A percentile compares a stretch with the other conserved stretches of the same genome.
Evolutionary conservation across 2,329 filamentous ascomycete genomes (phyloP).

Genomic region (Xylaria sp.): DNA sequence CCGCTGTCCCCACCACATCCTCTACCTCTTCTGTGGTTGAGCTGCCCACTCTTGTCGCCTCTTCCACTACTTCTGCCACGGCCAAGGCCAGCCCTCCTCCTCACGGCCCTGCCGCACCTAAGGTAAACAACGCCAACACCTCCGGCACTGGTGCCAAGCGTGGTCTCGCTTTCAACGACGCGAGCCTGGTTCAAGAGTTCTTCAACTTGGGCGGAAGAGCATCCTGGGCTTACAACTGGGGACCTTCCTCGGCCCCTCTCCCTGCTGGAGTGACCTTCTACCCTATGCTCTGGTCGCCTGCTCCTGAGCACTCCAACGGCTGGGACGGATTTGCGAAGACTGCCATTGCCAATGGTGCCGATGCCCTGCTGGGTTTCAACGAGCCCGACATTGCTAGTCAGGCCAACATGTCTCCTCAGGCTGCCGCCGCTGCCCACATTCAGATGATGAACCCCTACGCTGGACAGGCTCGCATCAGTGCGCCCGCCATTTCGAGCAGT

Average conservation of each 20-base stretch:
- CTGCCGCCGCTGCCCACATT: slow-evolving; percentile 49
- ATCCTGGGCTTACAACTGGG: slow-evolving; percentile 35
- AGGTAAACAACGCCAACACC: neutral
- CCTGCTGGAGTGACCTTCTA: slow-evolving; percentile 50
- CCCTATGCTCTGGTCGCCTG: slow-evolving; percentile 61
- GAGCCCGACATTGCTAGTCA: slow-evolving; percentile 61
- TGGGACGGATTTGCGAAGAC: slow-evolving; percentile 49
- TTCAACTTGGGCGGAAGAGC: slow-evolving; percentile 23
- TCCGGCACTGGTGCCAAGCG: slow-evolving; percentile 24
- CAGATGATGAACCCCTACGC: slow-evolving; percentile 51
- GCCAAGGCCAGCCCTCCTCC: slow-evolving; percentile 1
- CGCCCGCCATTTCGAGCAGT: slow-evolving; percentile 60
- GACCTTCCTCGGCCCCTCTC: slow-evolving; percentile 30
- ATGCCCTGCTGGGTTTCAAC: slow-evolving; percentile 63
- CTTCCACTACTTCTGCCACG: slow-evolving; percentile 2
- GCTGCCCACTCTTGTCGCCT: neutral
- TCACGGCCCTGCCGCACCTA: slow-evolving; percentile 7
- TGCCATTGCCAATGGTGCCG: slow-evolving; percentile 50
- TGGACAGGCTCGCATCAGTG: slow-evolving; percentile 49
- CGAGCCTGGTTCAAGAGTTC: slow-evolving; percentile 26
- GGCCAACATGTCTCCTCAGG: slow-evolving; percentile 49
- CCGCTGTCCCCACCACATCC: too few relatives aligned
- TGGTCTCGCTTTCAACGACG: slow-evolving; percentile 34
- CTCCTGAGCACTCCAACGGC: slow-evolving; percentile 37
- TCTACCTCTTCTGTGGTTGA: neutral